Evolutionary conservation across 2,329 filamentous ascomycete genomes (phyloP).

Genomic region (Ceratocystis diversiconidia): DNA sequence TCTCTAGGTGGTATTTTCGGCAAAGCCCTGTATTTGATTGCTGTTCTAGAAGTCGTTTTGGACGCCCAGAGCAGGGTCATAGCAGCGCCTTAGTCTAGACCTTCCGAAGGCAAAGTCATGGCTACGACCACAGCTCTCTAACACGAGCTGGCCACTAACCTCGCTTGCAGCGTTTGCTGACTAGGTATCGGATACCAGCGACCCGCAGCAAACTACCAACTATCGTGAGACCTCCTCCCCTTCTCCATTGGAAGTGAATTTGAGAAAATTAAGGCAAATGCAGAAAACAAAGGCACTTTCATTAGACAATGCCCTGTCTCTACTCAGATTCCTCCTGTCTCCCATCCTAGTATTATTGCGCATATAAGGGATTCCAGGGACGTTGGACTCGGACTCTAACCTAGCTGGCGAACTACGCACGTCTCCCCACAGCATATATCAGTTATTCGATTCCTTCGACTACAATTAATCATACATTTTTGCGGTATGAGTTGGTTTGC

Average conservation of each 20-base stretch:
- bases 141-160: neutral
- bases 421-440: neutral
- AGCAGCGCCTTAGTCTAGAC: slow-evolving; percentile 1
- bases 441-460: slow-evolving; percentile 1
- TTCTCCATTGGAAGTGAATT: neutral
- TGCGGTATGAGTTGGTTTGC: neutral
- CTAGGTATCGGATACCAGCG: neutral
- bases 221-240: neutral
- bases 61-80: neutral
- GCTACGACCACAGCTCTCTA: neutral
- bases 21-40: slow-evolving; percentile 2
- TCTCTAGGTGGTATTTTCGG: neutral
- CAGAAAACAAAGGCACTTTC: neutral
- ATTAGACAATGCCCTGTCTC: neutral
- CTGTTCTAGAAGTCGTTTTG: neutral
- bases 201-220: neutral
- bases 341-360: neutral
- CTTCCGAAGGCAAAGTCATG: neutral
- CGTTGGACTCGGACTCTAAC: slow-evolving; percentile 1
- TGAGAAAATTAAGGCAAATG: neutral
- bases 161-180: neutral
- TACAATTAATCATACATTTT: neutral
- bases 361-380: slow-evolving; percentile 1
- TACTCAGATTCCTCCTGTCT: neutral
- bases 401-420: slow-evolving; percentile 2